Evolutionary conservation across 495 filamentous ascomycete species (phyloP).

Genomic region (Xeromyces bisporus): DNA sequence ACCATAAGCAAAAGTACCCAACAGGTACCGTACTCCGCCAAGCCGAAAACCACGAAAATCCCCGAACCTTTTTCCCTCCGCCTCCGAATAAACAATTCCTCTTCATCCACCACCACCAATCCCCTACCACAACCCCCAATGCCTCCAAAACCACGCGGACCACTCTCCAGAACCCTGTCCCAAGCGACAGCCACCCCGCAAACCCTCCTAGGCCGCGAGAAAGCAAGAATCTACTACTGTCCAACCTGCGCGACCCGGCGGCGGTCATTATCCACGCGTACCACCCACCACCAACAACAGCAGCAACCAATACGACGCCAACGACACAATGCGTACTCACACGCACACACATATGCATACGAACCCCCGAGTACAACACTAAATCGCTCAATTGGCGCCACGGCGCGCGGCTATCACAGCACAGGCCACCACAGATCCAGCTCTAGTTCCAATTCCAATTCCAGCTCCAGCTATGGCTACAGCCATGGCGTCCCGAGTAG

Average conservation of each 20-base stretch:
- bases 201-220: too few relatives aligned
- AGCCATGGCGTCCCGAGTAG: slow-evolving; percentile 22
- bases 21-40: too few relatives aligned
- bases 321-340: neutral
- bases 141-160: slow-evolving; percentile 25
- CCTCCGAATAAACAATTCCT: too few relatives aligned
- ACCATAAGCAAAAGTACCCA: too few relatives aligned
- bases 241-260: slow-evolving; percentile 24
- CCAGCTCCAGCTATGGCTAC: too few relatives aligned
- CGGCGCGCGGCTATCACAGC: too few relatives aligned
- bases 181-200: slow-evolving; percentile 11
- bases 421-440: too few relatives aligned
- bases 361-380: neutral
- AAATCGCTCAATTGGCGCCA: too few relatives aligned
- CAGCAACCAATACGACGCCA: neutral
- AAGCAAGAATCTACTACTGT: slow-evolving; percentile 16
- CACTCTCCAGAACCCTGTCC: slow-evolving; percentile 22
- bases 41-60: too few relatives aligned
- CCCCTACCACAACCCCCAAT: too few relatives aligned
- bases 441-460: too few relatives aligned
- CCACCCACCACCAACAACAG: neutral
- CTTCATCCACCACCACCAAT: slow-evolving; percentile 2
- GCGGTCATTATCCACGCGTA: slow-evolving; percentile 17
- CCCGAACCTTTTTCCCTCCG: too few relatives aligned
- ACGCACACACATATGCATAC: neutral